phyloP scores from a whole-genome alignment of 257 asterid genomes.

The Solanum chmielewskii region DNA sequence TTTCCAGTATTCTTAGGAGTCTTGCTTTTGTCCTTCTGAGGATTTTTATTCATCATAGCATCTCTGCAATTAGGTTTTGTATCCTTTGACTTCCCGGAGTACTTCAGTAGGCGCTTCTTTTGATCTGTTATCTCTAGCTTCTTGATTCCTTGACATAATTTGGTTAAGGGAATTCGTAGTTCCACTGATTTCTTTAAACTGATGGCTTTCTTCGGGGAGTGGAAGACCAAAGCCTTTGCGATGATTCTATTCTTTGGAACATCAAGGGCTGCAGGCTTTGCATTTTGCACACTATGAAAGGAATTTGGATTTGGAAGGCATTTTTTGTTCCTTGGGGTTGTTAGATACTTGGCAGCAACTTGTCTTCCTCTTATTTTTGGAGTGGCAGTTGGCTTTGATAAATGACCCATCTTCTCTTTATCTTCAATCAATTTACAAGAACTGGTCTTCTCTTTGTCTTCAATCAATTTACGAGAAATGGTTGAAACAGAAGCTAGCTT shows the following conservation, averaged over 20 bases:
- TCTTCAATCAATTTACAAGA: constrained; percentile 36
- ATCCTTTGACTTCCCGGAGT: constrained; percentile 25
- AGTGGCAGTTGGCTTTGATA: constrained; percentile 31
- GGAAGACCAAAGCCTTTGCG: constrained; percentile 62
- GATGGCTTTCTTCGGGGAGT: constrained; percentile 51
- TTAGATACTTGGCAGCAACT: constrained; percentile 85
- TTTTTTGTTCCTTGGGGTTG: constrained; percentile 74
- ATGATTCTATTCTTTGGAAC: constrained; percentile 31
- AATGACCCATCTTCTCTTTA: constrained; percentile 21
- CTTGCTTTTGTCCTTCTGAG: constrained; percentile 22
- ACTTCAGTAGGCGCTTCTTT: constrained; percentile 28
- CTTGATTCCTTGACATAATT: constrained; percentile 53
- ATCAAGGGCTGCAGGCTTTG: constrained; percentile 29
- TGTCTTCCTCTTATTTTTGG: constrained; percentile 54
- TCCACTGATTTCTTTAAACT: constrained; percentile 49
- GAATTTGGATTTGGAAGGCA: constrained; percentile 22
- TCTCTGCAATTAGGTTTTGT: constrained; percentile 1
- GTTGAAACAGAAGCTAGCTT: constrained; percentile 46
- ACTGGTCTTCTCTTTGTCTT: constrained; percentile 24
- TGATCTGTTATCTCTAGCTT: constrained; percentile 65
- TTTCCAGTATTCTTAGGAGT: neutral
- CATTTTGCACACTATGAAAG: constrained; percentile 65
- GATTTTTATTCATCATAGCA: constrained; percentile 8
- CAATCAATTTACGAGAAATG: constrained; percentile 35
- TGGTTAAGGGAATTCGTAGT: constrained; percentile 42